Percentiles rank a stretch among this genome's conserved stretches.
phyloP scores from a whole-genome alignment of 129 eudicot genomes.

The Centella asiatica region DNA sequence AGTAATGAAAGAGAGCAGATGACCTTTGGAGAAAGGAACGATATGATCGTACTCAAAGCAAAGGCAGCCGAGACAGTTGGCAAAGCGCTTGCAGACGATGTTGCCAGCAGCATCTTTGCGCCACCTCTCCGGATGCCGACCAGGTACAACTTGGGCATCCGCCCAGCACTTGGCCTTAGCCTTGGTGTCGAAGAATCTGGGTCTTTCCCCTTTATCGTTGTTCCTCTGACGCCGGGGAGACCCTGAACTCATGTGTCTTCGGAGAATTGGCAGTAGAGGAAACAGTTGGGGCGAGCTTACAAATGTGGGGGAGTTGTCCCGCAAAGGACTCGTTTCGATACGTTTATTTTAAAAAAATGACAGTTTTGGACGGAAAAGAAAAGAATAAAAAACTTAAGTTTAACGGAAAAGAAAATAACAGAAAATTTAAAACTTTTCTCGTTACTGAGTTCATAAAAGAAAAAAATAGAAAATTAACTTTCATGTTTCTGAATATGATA shows the following conservation, averaged over 20 bases:
- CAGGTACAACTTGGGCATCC: constrained; percentile 54
- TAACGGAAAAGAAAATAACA: too few relatives aligned
- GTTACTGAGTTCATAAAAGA: too few relatives aligned
- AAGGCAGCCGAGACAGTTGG: constrained; percentile 88
- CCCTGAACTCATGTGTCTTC: constrained; percentile 22
- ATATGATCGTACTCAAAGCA: constrained; percentile 98
- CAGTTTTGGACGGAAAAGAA: too few relatives aligned
- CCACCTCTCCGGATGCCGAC: constrained; percentile 98
- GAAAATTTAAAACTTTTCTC: too few relatives aligned
- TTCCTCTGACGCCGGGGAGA: constrained; percentile 26
- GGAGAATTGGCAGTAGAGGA: neutral
- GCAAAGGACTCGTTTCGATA: too few relatives aligned
- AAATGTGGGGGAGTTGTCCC: too few relatives aligned
- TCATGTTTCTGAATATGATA: too few relatives aligned
- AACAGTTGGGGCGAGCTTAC: neutral
- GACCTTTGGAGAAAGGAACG: constrained; percentile 92
- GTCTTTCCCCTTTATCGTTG: constrained; percentile 41
- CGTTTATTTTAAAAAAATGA: too few relatives aligned
- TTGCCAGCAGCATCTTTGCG: constrained; percentile 92
- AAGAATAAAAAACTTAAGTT: too few relatives aligned
- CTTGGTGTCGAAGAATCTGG: constrained; percentile 59
- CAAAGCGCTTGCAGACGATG: constrained; percentile 83
- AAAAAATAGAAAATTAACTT: too few relatives aligned
- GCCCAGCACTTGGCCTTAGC: constrained; percentile 68
- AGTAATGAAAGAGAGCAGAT: constrained; percentile 1